Conservation (phyloP, 306 rosid species). For the Mucuna pruriens region DNA sequence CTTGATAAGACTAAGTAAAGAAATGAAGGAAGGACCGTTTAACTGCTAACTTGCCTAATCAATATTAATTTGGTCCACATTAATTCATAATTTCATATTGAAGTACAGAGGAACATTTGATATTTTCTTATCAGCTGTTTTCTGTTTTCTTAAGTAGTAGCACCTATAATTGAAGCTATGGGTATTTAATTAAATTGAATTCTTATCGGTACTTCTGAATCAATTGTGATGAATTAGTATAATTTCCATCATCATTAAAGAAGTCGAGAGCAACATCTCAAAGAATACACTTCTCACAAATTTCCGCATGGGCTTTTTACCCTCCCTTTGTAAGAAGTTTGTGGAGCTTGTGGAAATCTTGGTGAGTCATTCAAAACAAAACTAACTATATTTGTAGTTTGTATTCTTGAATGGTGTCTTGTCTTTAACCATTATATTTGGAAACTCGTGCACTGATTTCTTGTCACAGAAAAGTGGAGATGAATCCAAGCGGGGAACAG, state of each 20-base stretch:
- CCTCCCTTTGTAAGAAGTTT: constrained; percentile 79
- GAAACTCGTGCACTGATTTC: constrained; percentile 43
- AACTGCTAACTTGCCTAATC: constrained; percentile 1
- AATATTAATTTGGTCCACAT: constrained; percentile 10
- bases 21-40: neutral
- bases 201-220: constrained; percentile 42
- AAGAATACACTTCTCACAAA: constrained; percentile 79
- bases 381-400: constrained; percentile 27
- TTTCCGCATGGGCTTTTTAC: constrained; percentile 78
- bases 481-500: constrained; percentile 64
- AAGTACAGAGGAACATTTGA: neutral
- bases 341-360: constrained; percentile 86
- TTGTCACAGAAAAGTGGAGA: constrained; percentile 70
- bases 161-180: constrained; percentile 31
- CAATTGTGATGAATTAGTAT: constrained; percentile 65
- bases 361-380: constrained; percentile 58
- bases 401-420: constrained; percentile 37
- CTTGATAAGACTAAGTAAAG: constrained; percentile 14
- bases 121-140: constrained; percentile 16
- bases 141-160: constrained; percentile 27
- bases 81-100: constrained; percentile 32
- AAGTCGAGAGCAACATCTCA: constrained; percentile 83
- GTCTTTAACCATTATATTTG: constrained; percentile 23
- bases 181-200: constrained; percentile 34
- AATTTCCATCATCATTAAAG: constrained; percentile 82